Evolutionary conservation across 345 rosid species (phyloP), one percentile per base, ranked within the genome.

Genomic region (Gossypium longicalyx): DNA sequence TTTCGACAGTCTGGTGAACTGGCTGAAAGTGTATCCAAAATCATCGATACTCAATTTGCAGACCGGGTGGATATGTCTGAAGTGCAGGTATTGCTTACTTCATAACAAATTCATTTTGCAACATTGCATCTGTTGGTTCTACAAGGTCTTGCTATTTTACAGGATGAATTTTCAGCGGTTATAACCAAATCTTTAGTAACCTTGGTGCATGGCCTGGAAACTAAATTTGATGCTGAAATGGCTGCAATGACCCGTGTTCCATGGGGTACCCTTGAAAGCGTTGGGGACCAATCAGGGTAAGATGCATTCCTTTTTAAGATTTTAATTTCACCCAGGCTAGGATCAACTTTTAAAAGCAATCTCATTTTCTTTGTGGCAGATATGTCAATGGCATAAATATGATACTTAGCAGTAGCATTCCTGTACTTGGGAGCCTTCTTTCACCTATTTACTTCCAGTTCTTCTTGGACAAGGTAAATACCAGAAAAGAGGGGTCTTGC

Each of bases 111-210:
- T 72, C 68, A 53, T 75, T 45, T 34, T 52, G 44, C 12, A 62
- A 41, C 45, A 15, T 43, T 76, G 78, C 68, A 74, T 43, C n/a
- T 64, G 53, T 77, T 80, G 60, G 56, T 51, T 52, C 17, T 82
- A 72, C 71, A 49, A 48, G 73, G 57, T 80, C 53, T 53, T 65
- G 70, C 63, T 53, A 76, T 65, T 76, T 58, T 83, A 80, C 91
- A 94, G 98, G 98, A 95, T 81, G 98, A 95, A 80, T 93, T 95
- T 86, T 93, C 98, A 51, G 98, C 90, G 2, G 96, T 95, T 62
- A 91, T 93, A 77, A 95, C 97, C 2, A 91, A 82, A 86, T 89
- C 99, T 68, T 81, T 95, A 77, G 91, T 93, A 29, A 93, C 97
- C 70, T 78, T 95, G 70, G 99, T 95, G 79, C 93, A 89, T 68